phyloP scores from a whole-genome alignment of 2,329 filamentous ascomycete genomes.

The Talaromyces atroroseus region DNA sequence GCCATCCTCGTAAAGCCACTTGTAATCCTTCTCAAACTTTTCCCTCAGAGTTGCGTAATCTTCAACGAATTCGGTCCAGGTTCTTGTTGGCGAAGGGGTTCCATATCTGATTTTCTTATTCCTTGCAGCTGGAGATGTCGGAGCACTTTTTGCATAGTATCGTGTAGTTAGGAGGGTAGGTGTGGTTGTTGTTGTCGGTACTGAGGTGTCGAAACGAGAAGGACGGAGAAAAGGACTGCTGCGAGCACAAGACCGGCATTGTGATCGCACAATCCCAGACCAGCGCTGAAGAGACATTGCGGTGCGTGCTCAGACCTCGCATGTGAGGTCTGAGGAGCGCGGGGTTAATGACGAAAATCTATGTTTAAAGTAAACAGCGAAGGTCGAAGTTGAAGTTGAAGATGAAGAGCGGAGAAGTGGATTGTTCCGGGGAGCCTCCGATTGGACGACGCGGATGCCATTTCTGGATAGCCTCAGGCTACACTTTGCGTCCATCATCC shows the following conservation, averaged over 20 bases:
- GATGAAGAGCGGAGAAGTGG: background rate
- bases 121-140: background rate
- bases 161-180: background rate
- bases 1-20: background rate
- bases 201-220: background rate
- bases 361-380: background rate
- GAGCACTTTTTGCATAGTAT: background rate
- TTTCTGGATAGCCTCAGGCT: background rate
- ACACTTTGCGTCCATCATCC: background rate
- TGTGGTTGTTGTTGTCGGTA: background rate
- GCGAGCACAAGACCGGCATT: background rate
- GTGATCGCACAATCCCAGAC: background rate
- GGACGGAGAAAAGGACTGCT: background rate
- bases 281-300: constrained; percentile 3
- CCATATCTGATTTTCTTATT: background rate
- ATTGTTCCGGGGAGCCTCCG: background rate
- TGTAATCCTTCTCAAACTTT: background rate
- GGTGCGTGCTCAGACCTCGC: background rate
- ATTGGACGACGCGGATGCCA: constrained; percentile 1
- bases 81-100: background rate
- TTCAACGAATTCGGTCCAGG: background rate
- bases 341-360: background rate
- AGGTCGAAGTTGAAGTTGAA: background rate
- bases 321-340: background rate
- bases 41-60: background rate